A percentile compares a stretch with the other conserved stretches of the same genome.
These are phyloP conservation scores for Pythium aristosporum DNA, from an alignment of 352 stramenopile genomes.

Conservation along the genomic window DNA sequence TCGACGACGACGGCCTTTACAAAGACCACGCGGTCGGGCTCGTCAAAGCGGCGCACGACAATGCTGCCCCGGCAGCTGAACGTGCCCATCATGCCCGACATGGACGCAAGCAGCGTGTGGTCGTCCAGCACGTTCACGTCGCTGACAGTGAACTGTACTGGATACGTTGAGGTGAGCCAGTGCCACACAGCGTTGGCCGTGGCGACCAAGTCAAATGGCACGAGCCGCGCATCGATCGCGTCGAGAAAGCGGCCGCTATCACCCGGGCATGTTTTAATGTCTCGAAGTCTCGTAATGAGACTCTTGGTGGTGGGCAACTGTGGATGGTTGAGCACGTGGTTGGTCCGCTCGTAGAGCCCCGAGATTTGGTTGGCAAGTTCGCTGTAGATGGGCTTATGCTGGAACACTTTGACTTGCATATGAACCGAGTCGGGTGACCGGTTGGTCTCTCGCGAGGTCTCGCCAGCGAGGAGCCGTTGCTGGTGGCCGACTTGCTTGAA, in stretches of 20 bases:
- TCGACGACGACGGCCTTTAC: slow-evolving; percentile 1
- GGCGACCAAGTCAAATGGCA: slow-evolving; percentile 5
- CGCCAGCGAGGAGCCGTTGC: not conserved
- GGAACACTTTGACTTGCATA: not conserved
- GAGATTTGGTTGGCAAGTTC: not conserved
- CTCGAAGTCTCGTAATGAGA: not conserved
- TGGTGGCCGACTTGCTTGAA: slow-evolving; percentile 3
- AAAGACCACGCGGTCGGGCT: slow-evolving; percentile 15
- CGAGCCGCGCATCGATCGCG: slow-evolving; percentile 3
- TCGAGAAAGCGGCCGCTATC: not conserved
- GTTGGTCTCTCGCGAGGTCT: not conserved
- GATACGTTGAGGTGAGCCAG: not conserved
- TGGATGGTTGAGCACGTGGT: not conserved
- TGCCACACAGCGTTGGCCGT: slow-evolving; percentile 10
- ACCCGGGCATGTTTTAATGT: not conserved
- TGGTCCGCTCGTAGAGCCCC: not conserved
- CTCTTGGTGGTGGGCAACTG: not conserved
- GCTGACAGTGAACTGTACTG: not conserved
- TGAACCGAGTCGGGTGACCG: not conserved
- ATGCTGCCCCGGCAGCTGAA: not conserved
- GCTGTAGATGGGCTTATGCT: not conserved
- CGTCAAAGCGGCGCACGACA: slow-evolving; percentile 15
- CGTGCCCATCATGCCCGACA: not conserved
- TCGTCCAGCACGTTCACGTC: not conserved
- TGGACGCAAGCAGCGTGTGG: not conserved